Conservation (phyloP, 768 basidiomycete genomes). For the Lyophyllum shimeji region DNA sequence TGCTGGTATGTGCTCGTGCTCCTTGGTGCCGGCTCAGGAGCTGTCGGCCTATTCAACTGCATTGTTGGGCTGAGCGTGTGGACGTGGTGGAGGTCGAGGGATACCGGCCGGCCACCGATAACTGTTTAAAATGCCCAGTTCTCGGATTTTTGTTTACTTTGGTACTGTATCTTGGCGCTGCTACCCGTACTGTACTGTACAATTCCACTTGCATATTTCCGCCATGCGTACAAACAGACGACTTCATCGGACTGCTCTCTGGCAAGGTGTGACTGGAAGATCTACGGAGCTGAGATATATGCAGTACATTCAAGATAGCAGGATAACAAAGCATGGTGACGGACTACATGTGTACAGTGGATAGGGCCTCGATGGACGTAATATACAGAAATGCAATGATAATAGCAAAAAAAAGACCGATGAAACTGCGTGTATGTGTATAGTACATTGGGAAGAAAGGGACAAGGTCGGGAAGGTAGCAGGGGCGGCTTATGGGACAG, state of each 20-base stretch:
- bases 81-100: conserved; percentile 52
- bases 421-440: not conserved
- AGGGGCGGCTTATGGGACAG: not conserved
- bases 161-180: not conserved
- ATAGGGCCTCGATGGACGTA: not conserved
- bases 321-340: not conserved
- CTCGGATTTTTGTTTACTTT: not conserved
- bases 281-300: too few species aligned
- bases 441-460: not conserved
- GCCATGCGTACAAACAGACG: not conserved
- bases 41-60: conserved; percentile 73
- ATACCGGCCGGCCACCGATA: not conserved
- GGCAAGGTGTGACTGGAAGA: not conserved
- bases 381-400: not conserved
- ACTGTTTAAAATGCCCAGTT: conserved; percentile 2
- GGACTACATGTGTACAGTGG: not conserved
- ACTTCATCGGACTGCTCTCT: not conserved
- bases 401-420: not conserved
- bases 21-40: conserved; percentile 73
- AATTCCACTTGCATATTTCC: not conserved
- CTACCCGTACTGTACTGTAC: not conserved
- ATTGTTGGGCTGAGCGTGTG: conserved; percentile 65
- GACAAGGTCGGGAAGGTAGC: not conserved
- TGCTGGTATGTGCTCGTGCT: conserved; percentile 76
- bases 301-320: not conserved